phyloP scores from a whole-genome alignment of 306 rosid species.

The Fragaria ananassa region DNA sequence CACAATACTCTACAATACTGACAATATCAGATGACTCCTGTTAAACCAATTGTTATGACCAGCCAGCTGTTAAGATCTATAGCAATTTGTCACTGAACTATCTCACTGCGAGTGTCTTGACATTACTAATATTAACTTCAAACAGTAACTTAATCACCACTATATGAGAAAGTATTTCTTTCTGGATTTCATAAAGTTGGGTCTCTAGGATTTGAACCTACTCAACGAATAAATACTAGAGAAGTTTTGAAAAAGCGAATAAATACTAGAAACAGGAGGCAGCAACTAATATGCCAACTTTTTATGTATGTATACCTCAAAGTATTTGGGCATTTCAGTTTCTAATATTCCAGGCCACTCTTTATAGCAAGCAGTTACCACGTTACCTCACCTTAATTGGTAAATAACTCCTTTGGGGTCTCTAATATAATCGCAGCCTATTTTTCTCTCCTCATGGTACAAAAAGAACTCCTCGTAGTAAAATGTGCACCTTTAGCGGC shows the following conservation, averaged over 20 bases:
- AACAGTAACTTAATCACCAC: too few relatives aligned
- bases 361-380: background rate
- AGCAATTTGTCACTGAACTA: background rate
- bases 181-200: too few relatives aligned
- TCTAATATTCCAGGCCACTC: background rate
- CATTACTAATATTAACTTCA: background rate
- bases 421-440: background rate
- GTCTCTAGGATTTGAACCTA: too few relatives aligned
- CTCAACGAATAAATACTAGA: too few relatives aligned
- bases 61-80: background rate
- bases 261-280: too few relatives aligned
- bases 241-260: too few relatives aligned
- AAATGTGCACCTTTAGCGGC: conserved; percentile 72
- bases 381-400: background rate
- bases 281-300: background rate
- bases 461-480: conserved; percentile 5
- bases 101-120: background rate
- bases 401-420: background rate
- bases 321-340: background rate
- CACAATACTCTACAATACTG: background rate
- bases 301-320: background rate
- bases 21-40: background rate
- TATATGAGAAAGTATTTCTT: too few relatives aligned
- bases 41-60: background rate
- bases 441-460: background rate